Evolutionary conservation across 176 grass and related monocot genomes (phyloP), one percentile per base, ranked within the genome.

Genomic region (barley (Hordeum vulgare)): DNA sequence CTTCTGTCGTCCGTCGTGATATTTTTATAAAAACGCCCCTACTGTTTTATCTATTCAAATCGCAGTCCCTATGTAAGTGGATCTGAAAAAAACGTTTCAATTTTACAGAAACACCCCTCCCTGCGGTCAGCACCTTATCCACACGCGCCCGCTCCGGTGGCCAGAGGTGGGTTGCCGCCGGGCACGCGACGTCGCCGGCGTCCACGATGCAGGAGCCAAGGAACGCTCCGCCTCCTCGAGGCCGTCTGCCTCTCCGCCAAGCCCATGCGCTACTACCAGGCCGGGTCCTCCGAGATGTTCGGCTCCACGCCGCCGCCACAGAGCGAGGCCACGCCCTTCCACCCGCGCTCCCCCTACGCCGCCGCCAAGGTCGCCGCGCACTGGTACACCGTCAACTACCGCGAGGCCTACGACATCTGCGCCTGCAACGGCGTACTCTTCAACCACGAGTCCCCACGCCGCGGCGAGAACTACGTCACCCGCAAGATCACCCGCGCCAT

Each of bases 361-460:
- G 93, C 83, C 29, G 89, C 96, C 82, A 98, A 98, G 91, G 96
- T 98, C 7, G 96, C 96, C 65, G 96, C 93, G 29, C 96, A 99
- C 83, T 99, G 96, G 96, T 99, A 99, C 89, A 99, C 96, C 75
- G 96, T 99, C 42, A 99, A 96, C 87, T 99, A 99, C 83, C 93
- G 93, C 28, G 96, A 99, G 89, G 96, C 96, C 0, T 99, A 99
- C 62, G 89, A 85, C 9, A 75, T 99, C 59, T 99, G 94, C 68
- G 89, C 96, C 31, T 99, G 96, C 89, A 96, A 96, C 65, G 93
- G 96, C n/a, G 89, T 99, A 63, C 96, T 99, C 74, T 99, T 99
- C 93, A 99, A 99, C 87, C 93, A 99, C 53, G 96, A 99, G 93
- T 96, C 93, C 2, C 96, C 96, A 1, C 91, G 96, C 51, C 93